These are phyloP conservation scores for Pestalotiopsis sp. DNA, from an alignment of 2,329 filamentous ascomycete genomes.

Conservation along the genomic window DNA sequence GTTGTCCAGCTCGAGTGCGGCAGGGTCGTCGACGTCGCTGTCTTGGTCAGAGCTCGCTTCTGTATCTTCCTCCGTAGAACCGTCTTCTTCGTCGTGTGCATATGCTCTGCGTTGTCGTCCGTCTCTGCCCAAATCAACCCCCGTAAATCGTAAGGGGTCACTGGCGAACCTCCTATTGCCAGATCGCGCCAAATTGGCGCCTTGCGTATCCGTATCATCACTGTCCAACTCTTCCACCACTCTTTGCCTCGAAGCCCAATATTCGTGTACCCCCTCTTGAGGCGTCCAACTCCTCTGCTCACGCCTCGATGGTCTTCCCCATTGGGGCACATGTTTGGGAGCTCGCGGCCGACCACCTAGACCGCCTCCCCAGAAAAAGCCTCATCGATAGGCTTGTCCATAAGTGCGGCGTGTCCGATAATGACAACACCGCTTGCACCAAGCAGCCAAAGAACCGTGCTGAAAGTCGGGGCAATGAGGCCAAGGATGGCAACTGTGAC, in stretches of 20 bases:
- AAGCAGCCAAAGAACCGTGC: constrained; percentile 90
- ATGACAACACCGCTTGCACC: constrained; percentile 93
- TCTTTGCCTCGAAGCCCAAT: constrained; percentile 42
- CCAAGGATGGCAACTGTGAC: constrained; percentile 82
- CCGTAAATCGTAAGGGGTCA: constrained; percentile 63
- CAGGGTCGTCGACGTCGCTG: constrained; percentile 55
- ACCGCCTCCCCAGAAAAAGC: constrained; percentile 99
- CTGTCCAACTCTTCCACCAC: constrained; percentile 71
- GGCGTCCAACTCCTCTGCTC: constrained; percentile 65
- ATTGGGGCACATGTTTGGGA: constrained; percentile 90
- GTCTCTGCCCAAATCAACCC: constrained; percentile 55
- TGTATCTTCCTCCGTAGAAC: constrained; percentile 50
- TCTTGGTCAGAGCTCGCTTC: constrained; percentile 50
- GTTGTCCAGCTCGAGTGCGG: constrained; percentile 69
- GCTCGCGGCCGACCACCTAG: constrained; percentile 99
- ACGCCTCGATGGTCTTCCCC: constrained; percentile 99
- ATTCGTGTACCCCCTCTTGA: constrained; percentile 43
- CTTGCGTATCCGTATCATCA: constrained; percentile 58
- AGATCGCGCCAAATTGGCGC: constrained; percentile 49
- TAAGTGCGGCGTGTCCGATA: constrained; percentile 88
- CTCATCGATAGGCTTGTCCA: constrained; percentile 99
- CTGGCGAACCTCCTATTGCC: constrained; percentile 54
- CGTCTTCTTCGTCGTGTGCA: constrained; percentile 48
- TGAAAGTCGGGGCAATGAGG: constrained; percentile 81
- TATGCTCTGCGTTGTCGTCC: constrained; percentile 40